Evolutionary conservation across 345 rosid genomes (phyloP).

Genomic region (Pistacia vera): DNA sequence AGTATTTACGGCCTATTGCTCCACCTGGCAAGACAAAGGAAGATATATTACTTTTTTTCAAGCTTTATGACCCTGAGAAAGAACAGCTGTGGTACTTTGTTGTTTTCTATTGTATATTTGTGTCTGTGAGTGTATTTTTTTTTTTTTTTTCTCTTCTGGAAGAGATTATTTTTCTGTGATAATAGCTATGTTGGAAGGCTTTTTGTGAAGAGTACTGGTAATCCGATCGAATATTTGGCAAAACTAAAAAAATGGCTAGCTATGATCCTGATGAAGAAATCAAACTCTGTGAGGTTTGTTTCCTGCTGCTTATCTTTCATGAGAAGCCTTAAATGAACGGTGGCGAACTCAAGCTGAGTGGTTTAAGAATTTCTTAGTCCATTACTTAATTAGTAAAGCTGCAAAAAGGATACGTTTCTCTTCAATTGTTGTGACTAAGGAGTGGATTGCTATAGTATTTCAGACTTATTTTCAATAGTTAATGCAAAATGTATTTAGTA

Average conservation of each 20-base stretch:
- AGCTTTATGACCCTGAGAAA: slow-evolving; percentile 71
- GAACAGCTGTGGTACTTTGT: slow-evolving; percentile 55
- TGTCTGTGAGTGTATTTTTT: background rate
- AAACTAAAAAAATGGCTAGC: slow-evolving; percentile 76
- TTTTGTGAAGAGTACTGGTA: slow-evolving; percentile 60
- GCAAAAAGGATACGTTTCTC: background rate
- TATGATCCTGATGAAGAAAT: slow-evolving; percentile 67
- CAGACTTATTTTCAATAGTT: background rate
- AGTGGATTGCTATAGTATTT: background rate
- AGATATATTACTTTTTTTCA: slow-evolving; percentile 70
- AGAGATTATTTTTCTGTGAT: slow-evolving; percentile 9
- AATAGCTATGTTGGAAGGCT: slow-evolving; percentile 66
- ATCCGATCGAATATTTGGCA: slow-evolving; percentile 56
- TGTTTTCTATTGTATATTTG: slow-evolving; percentile 1
- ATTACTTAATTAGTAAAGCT: background rate
- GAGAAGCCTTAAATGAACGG: background rate
- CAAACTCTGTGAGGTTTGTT: slow-evolving; percentile 71
- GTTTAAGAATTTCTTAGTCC: background rate
- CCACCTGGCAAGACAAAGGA: slow-evolving; percentile 66
- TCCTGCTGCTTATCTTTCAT: background rate
- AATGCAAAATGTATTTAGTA: background rate
- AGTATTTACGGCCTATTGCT: slow-evolving; percentile 60
- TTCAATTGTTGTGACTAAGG: background rate
- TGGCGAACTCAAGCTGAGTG: background rate
- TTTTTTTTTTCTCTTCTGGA: background rate